phyloP scores from a whole-genome alignment of 257 asterid species.

The Penstemon barbatus region DNA sequence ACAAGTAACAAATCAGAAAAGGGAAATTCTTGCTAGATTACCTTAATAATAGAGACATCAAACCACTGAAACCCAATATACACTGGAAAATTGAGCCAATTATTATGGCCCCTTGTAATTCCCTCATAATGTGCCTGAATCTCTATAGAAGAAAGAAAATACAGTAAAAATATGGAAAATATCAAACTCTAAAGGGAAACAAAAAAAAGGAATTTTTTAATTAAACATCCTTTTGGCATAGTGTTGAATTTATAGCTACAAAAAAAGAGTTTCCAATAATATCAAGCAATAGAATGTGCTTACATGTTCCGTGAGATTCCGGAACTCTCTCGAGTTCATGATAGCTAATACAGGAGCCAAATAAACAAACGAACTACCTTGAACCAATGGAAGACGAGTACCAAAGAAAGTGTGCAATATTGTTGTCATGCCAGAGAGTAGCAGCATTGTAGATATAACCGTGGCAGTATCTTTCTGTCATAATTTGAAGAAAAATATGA shows the following conservation, averaged over 20 bases:
- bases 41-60: slow-evolving; percentile 85
- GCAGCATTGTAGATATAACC: slow-evolving; percentile 87
- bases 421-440: slow-evolving; percentile 84
- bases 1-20: slow-evolving; percentile 20
- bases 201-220: slow-evolving; percentile 7
- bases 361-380: slow-evolving; percentile 96
- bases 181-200: slow-evolving; percentile 6
- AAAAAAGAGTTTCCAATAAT: neutral
- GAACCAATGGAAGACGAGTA: slow-evolving; percentile 92
- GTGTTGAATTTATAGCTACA: slow-evolving; percentile 1
- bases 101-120: slow-evolving; percentile 93
- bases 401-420: slow-evolving; percentile 77
- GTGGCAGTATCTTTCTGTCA: slow-evolving; percentile 91
- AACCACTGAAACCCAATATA: slow-evolving; percentile 87
- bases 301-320: slow-evolving; percentile 89
- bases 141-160: slow-evolving; percentile 51
- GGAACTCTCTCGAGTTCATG: slow-evolving; percentile 82
- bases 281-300: slow-evolving; percentile 28
- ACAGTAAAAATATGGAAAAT: slow-evolving; percentile 16
- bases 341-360: slow-evolving; percentile 93
- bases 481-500: slow-evolving; percentile 29
- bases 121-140: slow-evolving; percentile 93
- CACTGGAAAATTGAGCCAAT: slow-evolving; percentile 85
- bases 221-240: neutral
- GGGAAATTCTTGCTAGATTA: slow-evolving; percentile 31